Evolutionary conservation across 1,284 basidiomycete species (phyloP), one percentile per base, ranked within the genome.

Genomic region (Trichosporon ovoides): DNA sequence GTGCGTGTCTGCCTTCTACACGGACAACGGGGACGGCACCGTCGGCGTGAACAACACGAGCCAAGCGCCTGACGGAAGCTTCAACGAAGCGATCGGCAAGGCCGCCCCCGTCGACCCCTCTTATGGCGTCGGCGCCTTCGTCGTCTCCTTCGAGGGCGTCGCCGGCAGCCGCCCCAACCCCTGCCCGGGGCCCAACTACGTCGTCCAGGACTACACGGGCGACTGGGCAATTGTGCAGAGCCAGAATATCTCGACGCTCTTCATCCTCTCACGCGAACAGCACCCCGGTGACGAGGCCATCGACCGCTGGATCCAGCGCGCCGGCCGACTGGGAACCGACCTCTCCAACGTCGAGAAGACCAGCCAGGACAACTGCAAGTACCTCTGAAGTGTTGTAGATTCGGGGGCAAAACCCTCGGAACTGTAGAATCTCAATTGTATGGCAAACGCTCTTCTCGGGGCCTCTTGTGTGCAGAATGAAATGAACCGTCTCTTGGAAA

Each of bases 131-230:
- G 43, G 43, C 43, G 43, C 11, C 4, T 48, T 28, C 43, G 28
- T 24, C 5, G 43, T 48, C 22, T 22, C 24, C 22, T 48, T 48
- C 24, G 24, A 48, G 3, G 43, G 16, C 43, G 13, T 48, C 12
- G 22, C 43, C 24, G 43, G 43, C 43, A 22, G 22, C 10, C 24
- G 43, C 12, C 22, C 18, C 11, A 48, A 48, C 19, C 43, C 43
- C 43, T 48, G 43, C 43, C 43, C 43, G 14, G 43, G 43, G 11
- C 43, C 43, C 43, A 48, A 48, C 43, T 48, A 48, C 16, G 43
- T 48, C 43, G 43, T 48, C 7, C 43, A 48, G 43, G 43, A 48
- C 24, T 48, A 48, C 24, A 48, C 43, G 22, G 43, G 43, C 43
- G 43, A 48, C 28, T 48, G 43, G 43, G 22, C 43, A 10, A 16